Conservation (phyloP, 2,329 filamentous ascomycete species). For the Emergomyces africanus region DNA sequence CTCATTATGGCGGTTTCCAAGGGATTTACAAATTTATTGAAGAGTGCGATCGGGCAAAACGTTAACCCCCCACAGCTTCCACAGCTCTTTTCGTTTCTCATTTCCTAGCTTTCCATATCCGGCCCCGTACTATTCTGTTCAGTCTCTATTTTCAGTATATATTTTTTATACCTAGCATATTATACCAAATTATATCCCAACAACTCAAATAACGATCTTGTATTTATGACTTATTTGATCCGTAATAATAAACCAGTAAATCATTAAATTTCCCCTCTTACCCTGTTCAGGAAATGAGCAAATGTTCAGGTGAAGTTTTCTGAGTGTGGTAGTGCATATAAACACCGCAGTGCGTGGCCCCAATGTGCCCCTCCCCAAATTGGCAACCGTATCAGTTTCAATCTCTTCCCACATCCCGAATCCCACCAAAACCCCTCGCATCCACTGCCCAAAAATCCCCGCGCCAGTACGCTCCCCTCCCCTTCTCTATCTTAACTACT, state of each 20-base stretch:
- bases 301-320: background rate
- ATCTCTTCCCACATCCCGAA: background rate
- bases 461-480: background rate
- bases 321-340: background rate
- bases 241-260: background rate
- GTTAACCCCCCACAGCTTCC: slow-evolving; percentile 17
- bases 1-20: slow-evolving; percentile 51
- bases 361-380: background rate
- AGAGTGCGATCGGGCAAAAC: slow-evolving; percentile 43
- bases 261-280: background rate
- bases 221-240: background rate
- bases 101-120: background rate
- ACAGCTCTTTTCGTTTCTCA: slow-evolving; percentile 6
- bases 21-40: slow-evolving; percentile 55
- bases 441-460: background rate
- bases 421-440: background rate
- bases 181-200: background rate
- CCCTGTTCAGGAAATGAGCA: background rate
- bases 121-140: slow-evolving; percentile 1
- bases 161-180: background rate
- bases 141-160: background rate
- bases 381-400: background rate
- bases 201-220: background rate
- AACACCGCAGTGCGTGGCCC: background rate
- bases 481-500: background rate